Evolutionary conservation across 805 yeast genomes (phyloP), one percentile per base, ranked within the genome.

Genomic region (Wickerhamiella australiensis): DNA sequence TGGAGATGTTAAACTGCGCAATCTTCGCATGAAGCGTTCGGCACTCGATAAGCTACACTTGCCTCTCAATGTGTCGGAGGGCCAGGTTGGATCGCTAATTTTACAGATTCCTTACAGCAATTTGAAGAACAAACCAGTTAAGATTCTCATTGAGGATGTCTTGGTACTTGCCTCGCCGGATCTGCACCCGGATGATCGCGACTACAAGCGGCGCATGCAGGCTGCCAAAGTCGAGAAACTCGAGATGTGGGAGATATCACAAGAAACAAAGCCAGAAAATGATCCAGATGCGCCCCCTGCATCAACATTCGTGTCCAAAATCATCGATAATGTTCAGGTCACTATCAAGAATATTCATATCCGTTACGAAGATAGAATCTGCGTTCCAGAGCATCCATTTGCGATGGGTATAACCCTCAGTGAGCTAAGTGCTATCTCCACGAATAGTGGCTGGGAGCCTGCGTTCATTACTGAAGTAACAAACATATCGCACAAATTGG

Each of bases 51-150:
- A 82, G 57, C 74, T 92, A 55, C 78, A 83, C 54, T 67, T 94
- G 35, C 98, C 99, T 1, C 67, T 92, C 33, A 85, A 88, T 62
- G 90, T 94, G 12, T 76, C 77, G 53, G 83, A 82, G 61, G 99
- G 99, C 37, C 86, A 85, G 61, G 65, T 92, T 51, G 98, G 97
- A 1, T 85, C 82, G 56, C 71, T 92, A 54, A 82, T 94, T 0
- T 68, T 92, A 49, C 95, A 85, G 61, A 90, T 92, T 35, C 98
- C 99, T 0, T 94, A 97, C 96, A 82, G 96, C 1, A 92, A 87
- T 60, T 69, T 94, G 55, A 88, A 88, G 61, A 80, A 84, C 18
- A 85, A 88, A 59, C 97, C 99, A 0, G 97, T 90, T 6, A 85
- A 85, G 62, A 76, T 92, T 12, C 69, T 77, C 11, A 82, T 92